A percentile compares a stretch with the other conserved stretches of the same genome.
These are phyloP conservation scores for Botryotinia convoluta DNA, from an alignment of 2,329 filamentous ascomycete genomes.

Conservation along the genomic window DNA sequence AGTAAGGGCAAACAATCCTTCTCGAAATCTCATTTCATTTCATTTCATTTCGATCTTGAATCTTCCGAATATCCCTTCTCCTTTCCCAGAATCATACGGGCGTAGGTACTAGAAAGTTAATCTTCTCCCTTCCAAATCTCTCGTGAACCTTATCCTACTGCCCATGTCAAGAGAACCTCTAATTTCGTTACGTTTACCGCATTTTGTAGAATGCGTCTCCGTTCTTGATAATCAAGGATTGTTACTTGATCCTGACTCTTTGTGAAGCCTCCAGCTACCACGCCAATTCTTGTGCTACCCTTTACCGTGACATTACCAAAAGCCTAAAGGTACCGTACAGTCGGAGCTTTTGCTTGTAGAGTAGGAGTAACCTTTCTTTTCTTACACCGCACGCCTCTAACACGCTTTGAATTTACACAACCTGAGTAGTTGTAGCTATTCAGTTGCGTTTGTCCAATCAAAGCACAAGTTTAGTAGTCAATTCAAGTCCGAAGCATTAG, in stretches of 20 bases:
- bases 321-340: constrained; percentile 4
- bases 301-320: constrained; percentile 12
- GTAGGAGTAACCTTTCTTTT: neutral
- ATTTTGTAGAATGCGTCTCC: neutral
- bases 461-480: neutral
- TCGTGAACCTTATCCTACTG: neutral
- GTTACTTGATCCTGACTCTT: neutral
- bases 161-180: constrained; percentile 13
- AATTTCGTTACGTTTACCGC: constrained; percentile 6
- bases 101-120: neutral
- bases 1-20: neutral
- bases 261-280: neutral
- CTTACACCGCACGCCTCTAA: neutral
- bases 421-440: neutral
- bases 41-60: neutral
- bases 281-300: constrained; percentile 1
- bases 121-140: neutral
- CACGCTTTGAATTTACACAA: constrained; percentile 11
- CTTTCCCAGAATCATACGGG: neutral
- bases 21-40: neutral
- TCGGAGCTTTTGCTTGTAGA: constrained; percentile 1
- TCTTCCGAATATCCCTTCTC: neutral
- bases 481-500: neutral
- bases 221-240: neutral
- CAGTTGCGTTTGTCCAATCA: neutral